Evolutionary conservation across 345 rosid genomes (phyloP).

Genomic region (Dipteronia dyeriana): DNA sequence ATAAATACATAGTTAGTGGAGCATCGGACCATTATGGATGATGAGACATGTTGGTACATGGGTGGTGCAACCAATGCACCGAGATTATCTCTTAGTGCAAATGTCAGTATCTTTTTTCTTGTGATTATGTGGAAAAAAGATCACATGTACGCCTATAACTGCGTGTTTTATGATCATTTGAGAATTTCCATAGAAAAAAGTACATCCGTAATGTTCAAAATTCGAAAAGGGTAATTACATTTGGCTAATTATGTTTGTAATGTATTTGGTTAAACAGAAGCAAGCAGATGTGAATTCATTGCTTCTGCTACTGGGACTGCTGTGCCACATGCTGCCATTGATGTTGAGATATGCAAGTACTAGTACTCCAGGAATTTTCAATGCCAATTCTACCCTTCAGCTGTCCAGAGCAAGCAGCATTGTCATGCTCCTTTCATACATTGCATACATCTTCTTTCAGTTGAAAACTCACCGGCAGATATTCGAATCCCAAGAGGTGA

Average conservation of each 20-base stretch:
- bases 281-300: slow-evolving; percentile 84
- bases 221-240: too few relatives aligned
- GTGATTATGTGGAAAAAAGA: too few relatives aligned
- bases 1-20: too few relatives aligned
- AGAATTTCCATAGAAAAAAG: too few relatives aligned
- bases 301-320: slow-evolving; percentile 65
- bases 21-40: too few relatives aligned
- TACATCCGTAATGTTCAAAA: too few relatives aligned
- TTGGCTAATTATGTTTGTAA: background rate
- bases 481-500: slow-evolving; percentile 60
- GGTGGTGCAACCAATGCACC: too few relatives aligned
- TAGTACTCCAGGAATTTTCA: slow-evolving; percentile 26
- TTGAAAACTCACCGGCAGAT: slow-evolving; percentile 69
- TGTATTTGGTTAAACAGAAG: slow-evolving; percentile 48
- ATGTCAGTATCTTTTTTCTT: too few relatives aligned
- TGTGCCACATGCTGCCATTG: slow-evolving; percentile 81
- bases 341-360: slow-evolving; percentile 48
- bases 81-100: too few relatives aligned
- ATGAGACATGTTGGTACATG: too few relatives aligned
- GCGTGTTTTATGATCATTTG: too few relatives aligned
- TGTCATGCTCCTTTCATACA: slow-evolving; percentile 72
- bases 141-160: too few relatives aligned
- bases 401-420: slow-evolving; percentile 87
- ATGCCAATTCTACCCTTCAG: slow-evolving; percentile 39
- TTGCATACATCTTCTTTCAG: slow-evolving; percentile 84